Evolutionary conservation across 805 yeast species (phyloP).

Genomic region (Wickerhamiella domercqiae): DNA sequence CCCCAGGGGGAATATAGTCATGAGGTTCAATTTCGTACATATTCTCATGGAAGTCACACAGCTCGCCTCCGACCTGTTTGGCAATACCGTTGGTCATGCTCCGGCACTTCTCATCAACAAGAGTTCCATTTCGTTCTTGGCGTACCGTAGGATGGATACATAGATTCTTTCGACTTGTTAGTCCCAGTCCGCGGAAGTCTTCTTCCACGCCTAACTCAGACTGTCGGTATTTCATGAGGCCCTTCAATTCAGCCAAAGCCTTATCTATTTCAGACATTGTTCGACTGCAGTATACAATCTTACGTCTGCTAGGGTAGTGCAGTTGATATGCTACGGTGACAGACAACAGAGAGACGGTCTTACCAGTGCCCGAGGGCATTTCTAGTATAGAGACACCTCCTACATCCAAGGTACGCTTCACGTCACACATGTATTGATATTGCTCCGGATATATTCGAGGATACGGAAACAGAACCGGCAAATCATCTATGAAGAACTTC

Average conservation of each 20-base stretch:
- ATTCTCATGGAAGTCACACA: conserved; percentile 87
- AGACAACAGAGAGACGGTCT: conserved; percentile 82
- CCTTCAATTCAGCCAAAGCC: conserved; percentile 80
- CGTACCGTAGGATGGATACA: conserved; percentile 82
- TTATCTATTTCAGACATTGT: conserved; percentile 99
- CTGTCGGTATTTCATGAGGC: conserved; percentile 73
- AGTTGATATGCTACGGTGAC: conserved; percentile 90
- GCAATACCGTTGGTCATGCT: conserved; percentile 86
- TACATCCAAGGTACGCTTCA: conserved; percentile 81
- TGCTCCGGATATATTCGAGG: conserved; percentile 97
- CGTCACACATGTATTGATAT: conserved; percentile 93
- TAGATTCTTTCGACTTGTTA: conserved; percentile 85
- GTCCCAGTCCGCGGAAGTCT: conserved; percentile 85
- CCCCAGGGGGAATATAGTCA: conserved; percentile 80
- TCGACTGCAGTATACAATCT: conserved; percentile 94
- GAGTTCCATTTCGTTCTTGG: conserved; percentile 75
- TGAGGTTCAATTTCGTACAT: conserved; percentile 76
- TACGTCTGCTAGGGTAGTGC: conserved; percentile 83
- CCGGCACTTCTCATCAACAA: conserved; percentile 94
- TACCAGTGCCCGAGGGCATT: conserved; percentile 99
- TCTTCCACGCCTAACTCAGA: conserved; percentile 74
- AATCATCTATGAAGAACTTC: conserved; percentile 85
- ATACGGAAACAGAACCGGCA: conserved; percentile 91
- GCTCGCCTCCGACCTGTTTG: conserved; percentile 42
- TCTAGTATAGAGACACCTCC: conserved; percentile 95